Evolutionary conservation across 768 basidiomycete genomes (phyloP), one percentile per base, ranked within the genome.

Genomic region (Boletales sp.): DNA sequence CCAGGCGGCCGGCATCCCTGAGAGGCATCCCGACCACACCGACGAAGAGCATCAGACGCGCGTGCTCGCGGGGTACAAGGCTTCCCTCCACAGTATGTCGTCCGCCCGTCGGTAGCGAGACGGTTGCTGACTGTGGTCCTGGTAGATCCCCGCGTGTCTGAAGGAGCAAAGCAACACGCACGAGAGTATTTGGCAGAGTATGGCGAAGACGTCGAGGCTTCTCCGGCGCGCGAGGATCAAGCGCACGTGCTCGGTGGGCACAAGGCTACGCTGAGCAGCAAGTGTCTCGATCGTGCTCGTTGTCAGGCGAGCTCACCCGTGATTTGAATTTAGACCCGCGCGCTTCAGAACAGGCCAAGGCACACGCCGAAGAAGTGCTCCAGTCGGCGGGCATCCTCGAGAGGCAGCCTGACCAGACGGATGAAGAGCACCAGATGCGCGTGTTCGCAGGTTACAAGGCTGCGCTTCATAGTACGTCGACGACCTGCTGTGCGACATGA

Each of bases 381-480:
- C 64, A 70, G 39, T 76, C 74, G 4, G 71, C 72, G 4, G 79
- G 73, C 0, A 70, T 75, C 41, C 50, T 57, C 2, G 70, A 70
- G 33, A 61, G 62, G 36, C 51, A 61, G 0, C 64, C 66, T 0
- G 68, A 58, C 0, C 62, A 64, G 14, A 54, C 47, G 3, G 65
- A 72, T 9, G 70, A 72, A 30, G 70, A 74, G 54, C 78, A 81
- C 46, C 51, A 67, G 43, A 71, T 57, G 2, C 78, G 74, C 33
- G 78, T 82, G 37, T 58, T 78, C 5, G 81, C 72, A 0, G 81
- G 81, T 11, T 81, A 81, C 62, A 82, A 83, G 53, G 79, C 81
- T 28, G 74, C 81, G 1, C 57, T 82, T 2, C 55, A 64, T 44
- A 82, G 80, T 81, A 53, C 40, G 75, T 55, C n/a, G 21, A 21